These are phyloP conservation scores for Flaveria ramosissima DNA, from an alignment of 129 eudicot genomes.

Conservation along the genomic window DNA sequence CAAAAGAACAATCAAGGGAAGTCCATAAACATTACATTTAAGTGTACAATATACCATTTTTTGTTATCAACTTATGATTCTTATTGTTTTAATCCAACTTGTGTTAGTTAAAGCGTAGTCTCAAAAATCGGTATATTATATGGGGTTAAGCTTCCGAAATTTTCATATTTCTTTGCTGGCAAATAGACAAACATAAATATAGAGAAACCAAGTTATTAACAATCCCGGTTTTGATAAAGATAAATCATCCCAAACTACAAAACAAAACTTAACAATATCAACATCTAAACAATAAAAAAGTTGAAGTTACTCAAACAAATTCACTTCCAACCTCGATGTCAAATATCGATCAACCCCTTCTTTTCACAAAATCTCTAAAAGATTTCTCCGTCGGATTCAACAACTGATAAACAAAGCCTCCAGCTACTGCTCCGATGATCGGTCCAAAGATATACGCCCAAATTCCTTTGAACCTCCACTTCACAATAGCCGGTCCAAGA, in stretches of 20 bases:
- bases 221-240: neutral
- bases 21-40: no score
- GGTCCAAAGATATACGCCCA: conserved; percentile 83
- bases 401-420: conserved; percentile 60
- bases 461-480: conserved; percentile 45
- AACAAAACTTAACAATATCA: neutral
- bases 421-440: conserved; percentile 52
- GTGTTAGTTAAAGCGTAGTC: no score
- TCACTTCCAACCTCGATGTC: neutral
- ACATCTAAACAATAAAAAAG: neutral
- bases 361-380: conserved; percentile 35
- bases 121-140: no score
- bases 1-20: no score
- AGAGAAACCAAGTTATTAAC: neutral
- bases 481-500: conserved; percentile 84
- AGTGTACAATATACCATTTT: no score
- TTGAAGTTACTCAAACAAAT: neutral
- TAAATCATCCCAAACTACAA: neutral
- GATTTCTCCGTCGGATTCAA: conserved; percentile 51
- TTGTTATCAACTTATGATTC: no score
- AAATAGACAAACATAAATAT: neutral
- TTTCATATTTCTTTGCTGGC: neutral
- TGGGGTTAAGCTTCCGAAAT: neutral
- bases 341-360: conserved; percentile 15
- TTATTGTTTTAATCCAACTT: no score